These are phyloP conservation scores for Neofusicoccum ribis DNA, from an alignment of 2,329 filamentous ascomycete species.

Conservation along the genomic window DNA sequence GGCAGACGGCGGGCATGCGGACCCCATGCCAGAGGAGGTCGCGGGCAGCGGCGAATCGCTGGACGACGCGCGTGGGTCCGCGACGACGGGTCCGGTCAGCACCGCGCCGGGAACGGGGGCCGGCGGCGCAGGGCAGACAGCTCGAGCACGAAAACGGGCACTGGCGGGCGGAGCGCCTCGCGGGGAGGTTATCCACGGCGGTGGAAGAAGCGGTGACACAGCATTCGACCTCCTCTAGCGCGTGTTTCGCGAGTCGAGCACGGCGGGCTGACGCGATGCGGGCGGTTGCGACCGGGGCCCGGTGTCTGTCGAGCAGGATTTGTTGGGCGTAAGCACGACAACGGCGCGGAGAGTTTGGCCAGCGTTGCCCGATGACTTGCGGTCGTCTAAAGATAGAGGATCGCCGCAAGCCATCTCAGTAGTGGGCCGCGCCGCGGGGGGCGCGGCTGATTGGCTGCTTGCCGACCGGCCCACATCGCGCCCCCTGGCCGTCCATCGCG, in stretches of 20 bases:
- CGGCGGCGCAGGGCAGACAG: background rate
- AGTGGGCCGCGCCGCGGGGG: background rate
- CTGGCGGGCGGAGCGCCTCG: background rate
- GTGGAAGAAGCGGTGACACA: conserved; percentile 12
- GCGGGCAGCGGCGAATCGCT: background rate
- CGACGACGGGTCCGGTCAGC: background rate
- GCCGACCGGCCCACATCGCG: background rate
- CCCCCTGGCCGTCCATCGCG: background rate
- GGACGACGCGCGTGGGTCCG: background rate
- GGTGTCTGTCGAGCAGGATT: background rate
- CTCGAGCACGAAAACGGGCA: conserved; percentile 12
- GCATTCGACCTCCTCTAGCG: background rate
- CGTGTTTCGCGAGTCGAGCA: background rate
- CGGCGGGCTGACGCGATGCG: background rate
- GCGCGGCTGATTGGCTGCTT: background rate
- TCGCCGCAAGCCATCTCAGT: background rate
- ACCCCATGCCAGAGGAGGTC: background rate
- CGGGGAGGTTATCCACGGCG: background rate
- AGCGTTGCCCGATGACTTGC: conserved; percentile 6
- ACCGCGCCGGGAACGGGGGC: background rate
- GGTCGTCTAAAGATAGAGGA: conserved; percentile 13
- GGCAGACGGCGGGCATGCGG: background rate
- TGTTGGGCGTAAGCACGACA: background rate
- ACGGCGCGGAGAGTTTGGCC: conserved; percentile 5
- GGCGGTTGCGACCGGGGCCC: background rate